These are phyloP conservation scores for Cladorrhinum sp. DNA, from an alignment of 2,329 filamentous ascomycete genomes.

Conservation along the genomic window DNA sequence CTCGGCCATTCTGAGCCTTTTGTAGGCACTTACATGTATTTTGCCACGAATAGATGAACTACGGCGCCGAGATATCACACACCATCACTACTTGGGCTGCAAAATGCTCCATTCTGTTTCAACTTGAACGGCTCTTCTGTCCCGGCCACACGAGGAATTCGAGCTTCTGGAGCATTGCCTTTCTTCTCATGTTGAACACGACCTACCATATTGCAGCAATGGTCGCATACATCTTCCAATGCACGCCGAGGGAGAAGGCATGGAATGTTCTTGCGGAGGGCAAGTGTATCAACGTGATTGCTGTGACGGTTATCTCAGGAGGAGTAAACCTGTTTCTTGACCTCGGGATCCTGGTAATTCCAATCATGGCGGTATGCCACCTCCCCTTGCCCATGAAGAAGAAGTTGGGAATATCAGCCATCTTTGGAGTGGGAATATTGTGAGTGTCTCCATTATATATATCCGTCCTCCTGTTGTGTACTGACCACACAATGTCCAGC, in stretches of 20 bases:
- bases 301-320: slow-evolving; percentile 14
- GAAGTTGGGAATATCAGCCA: slow-evolving; percentile 20
- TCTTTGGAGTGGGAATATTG: slow-evolving; percentile 21
- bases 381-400: slow-evolving; percentile 17
- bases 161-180: slow-evolving; percentile 19
- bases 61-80: slow-evolving; percentile 19
- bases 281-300: slow-evolving; percentile 18
- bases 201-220: slow-evolving; percentile 17
- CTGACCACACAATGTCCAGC: neutral
- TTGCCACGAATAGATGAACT: slow-evolving; percentile 1
- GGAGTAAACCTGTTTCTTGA: slow-evolving; percentile 21
- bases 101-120: slow-evolving; percentile 22
- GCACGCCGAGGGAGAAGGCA: slow-evolving; percentile 20
- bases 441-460: neutral
- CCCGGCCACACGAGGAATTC: slow-evolving; percentile 12
- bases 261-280: slow-evolving; percentile 19
- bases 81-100: slow-evolving; percentile 20
- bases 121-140: slow-evolving; percentile 20
- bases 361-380: slow-evolving; percentile 16
- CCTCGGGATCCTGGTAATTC: slow-evolving; percentile 18
- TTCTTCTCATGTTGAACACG: slow-evolving; percentile 14
- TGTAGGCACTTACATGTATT: neutral
- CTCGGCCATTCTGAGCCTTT: neutral
- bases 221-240: slow-evolving; percentile 21
- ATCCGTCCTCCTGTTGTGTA: neutral